Evolutionary conservation across 148 eudicot genomes (phyloP).

Genomic region (Silene conica): DNA sequence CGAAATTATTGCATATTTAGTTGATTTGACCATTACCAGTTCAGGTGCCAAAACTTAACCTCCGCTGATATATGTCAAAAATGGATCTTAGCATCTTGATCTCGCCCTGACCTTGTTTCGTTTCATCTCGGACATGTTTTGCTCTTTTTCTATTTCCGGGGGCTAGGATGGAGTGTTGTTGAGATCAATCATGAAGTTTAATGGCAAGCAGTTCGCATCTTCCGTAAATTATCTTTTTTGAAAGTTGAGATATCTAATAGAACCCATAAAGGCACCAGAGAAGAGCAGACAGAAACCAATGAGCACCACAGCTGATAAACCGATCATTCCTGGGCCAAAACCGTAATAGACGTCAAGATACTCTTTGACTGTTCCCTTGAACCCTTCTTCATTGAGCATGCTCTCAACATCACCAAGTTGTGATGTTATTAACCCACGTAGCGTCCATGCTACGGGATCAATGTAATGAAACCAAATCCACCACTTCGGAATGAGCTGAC

Average conservation of each 20-base stretch:
- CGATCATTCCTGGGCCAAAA: conserved; percentile 50
- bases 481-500: conserved; percentile 74
- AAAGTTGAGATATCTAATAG: conserved; percentile 67
- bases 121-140: not conserved
- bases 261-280: conserved; percentile 48
- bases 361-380: conserved; percentile 58
- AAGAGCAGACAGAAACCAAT: conserved; percentile 52
- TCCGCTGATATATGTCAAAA: not conserved
- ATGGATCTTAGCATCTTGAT: not conserved
- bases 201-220: not conserved
- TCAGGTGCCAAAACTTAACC: not conserved
- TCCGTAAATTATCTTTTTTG: conserved; percentile 50
- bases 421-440: conserved; percentile 63
- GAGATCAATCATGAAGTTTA: not conserved
- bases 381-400: conserved; percentile 41
- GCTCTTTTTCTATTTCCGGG: not conserved
- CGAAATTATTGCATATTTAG: not conserved
- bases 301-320: conserved; percentile 41
- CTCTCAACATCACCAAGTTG: conserved; percentile 81
- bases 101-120: not conserved
- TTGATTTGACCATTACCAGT: not conserved
- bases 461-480: conserved; percentile 93
- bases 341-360: conserved; percentile 48
- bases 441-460: conserved; percentile 75
- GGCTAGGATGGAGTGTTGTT: not conserved